Evolutionary conservation across 176 grass and related monocot genomes (phyloP).

Genomic region (Aegilops umbellulata): DNA sequence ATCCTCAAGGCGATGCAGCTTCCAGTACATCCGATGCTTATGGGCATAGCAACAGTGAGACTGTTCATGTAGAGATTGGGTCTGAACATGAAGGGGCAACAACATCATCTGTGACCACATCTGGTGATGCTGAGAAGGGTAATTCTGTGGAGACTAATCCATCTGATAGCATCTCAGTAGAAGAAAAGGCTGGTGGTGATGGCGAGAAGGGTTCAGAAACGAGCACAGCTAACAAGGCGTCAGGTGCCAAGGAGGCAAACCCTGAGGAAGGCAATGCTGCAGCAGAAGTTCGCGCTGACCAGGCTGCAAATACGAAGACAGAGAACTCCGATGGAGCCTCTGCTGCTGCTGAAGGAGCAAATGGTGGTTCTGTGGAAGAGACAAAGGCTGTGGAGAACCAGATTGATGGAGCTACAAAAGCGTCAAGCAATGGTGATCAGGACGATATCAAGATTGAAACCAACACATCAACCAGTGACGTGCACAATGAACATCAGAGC

Average conservation of each 20-base stretch:
- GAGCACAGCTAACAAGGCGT: background rate
- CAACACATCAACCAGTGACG: slow-evolving; percentile 14
- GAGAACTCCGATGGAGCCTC: slow-evolving; percentile 26
- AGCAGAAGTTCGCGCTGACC: slow-evolving; percentile 13
- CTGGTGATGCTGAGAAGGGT: slow-evolving; percentile 23
- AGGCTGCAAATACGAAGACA: slow-evolving; percentile 14
- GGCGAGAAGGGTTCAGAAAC: slow-evolving; percentile 22
- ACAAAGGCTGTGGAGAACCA: slow-evolving; percentile 15
- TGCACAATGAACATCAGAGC: slow-evolving; percentile 24
- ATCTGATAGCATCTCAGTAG: slow-evolving; percentile 3
- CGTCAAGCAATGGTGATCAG: slow-evolving; percentile 29
- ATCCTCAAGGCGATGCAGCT: slow-evolving; percentile 10
- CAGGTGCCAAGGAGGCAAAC: background rate
- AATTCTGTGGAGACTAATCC: slow-evolving; percentile 19
- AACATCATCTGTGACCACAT: slow-evolving; percentile 29
- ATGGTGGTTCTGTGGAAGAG: slow-evolving; percentile 42
- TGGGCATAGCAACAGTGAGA: slow-evolving; percentile 13
- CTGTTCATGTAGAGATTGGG: slow-evolving; percentile 30
- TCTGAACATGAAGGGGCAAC: slow-evolving; percentile 33
- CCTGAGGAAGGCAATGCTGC: slow-evolving; percentile 21
- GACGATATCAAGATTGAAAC: slow-evolving; percentile 32
- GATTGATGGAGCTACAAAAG: slow-evolving; percentile 24
- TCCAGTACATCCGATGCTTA: slow-evolving; percentile 32
- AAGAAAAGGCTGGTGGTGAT: slow-evolving; percentile 32
- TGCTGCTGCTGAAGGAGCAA: slow-evolving; percentile 21